Evolutionary conservation across 2,329 filamentous ascomycete species (phyloP), one percentile per base, ranked within the genome.

Genomic region (Elsinoe batatas): DNA sequence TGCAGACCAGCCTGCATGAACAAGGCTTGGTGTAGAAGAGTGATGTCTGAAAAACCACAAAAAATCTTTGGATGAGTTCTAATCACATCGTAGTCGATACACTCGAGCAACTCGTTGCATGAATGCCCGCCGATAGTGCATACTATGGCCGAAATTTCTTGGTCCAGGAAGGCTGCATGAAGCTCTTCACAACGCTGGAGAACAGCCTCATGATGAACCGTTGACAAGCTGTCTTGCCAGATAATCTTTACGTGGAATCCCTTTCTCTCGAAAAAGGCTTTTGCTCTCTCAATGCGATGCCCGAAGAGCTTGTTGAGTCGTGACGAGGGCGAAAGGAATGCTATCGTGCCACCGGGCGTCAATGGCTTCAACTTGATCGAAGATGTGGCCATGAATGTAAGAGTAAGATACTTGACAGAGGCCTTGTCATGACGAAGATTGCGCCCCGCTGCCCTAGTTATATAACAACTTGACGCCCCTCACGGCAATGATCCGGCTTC

Each of bases 271-370:
- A 64, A 53, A 7, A 49, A 58, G 10, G 13, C n/a, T 7, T 22
- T 47, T n/a, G 58, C 60, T 6, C 64, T 62, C 2, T 49, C 37
- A 6, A 64, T 42, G 1, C 60, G 56, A 1, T 42, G n/a, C 26
- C 63, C 60, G 3, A 66, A 58, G 30, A 63, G 32, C 7, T 60
- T 32, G 38, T 67, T 67, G 1, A 67, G 44, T 5, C 67, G 62
- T 3, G 55, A 42, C 5, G 67, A 68, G 5, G 65, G 65, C 1
- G 67, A 66, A 17, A 68, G 38, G 40, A 67, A 64, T 2, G 67
- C 66, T 30, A 68, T 67, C 11, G 60, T 63, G 40, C 66, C 66
- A 36, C 65, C 63, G 10, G 36, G 36, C 36, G 13, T 38, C 17
- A 42, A 18, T 20, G n/a, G 18, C 38, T 15, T 17, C 10, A 44